phyloP scores from a whole-genome alignment of 345 rosid genomes.

The Rhizophora apiculata region DNA sequence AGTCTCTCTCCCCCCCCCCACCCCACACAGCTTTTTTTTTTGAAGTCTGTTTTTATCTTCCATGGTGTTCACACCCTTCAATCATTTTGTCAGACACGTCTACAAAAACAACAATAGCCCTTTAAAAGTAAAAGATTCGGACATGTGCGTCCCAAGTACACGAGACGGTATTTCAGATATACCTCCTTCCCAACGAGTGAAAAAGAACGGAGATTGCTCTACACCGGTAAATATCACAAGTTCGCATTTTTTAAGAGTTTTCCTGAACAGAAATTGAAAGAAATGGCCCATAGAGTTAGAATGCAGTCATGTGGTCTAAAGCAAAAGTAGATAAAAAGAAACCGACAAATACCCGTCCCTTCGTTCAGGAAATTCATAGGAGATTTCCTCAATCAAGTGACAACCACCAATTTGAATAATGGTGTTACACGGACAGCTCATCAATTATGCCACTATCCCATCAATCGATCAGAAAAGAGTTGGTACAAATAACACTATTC shows the following conservation, averaged over 20 bases:
- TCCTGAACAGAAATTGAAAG: background rate
- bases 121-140: no score
- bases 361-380: background rate
- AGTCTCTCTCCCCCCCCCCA: no score
- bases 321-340: background rate
- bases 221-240: no score
- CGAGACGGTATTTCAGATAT: no score
- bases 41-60: no score
- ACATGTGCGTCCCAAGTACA: no score
- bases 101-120: background rate
- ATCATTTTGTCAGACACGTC: background rate
- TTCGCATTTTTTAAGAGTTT: no score
- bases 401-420: slow-evolving; percentile 2
- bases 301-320: background rate
- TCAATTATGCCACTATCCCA: slow-evolving; percentile 7
- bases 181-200: no score
- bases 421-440: slow-evolving; percentile 18
- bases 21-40: no score
- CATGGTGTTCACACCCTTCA: background rate
- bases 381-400: background rate
- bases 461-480: slow-evolving; percentile 10
- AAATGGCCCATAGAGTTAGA: background rate
- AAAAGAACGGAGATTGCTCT: no score
- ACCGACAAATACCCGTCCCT: slow-evolving; percentile 4
- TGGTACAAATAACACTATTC: slow-evolving; percentile 1